phyloP scores from a whole-genome alignment of 106 monocot species.

The Dioscorea dumetorum region DNA sequence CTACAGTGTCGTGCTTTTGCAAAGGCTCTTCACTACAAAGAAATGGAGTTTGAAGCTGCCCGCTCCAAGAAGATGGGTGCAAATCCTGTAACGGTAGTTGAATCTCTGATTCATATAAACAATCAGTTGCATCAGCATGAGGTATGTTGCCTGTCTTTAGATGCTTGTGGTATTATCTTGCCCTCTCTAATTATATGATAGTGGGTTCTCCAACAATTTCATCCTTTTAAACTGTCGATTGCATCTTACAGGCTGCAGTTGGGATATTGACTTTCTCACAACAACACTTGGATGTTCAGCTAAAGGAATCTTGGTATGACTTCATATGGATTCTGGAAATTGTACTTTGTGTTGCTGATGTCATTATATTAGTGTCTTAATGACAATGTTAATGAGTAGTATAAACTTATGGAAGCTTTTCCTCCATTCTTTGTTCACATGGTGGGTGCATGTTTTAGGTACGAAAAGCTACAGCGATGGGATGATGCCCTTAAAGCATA shows the following conservation, averaged over 20 bases:
- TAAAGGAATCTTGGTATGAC: conserved; percentile 94
- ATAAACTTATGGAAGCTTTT: background rate
- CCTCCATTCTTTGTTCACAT: background rate
- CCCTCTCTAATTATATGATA: background rate
- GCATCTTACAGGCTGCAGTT: conserved; percentile 68
- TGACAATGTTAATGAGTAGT: no score
- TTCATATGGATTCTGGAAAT: background rate
- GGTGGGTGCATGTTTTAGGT: conserved; percentile 39
- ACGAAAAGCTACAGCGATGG: conserved; percentile 98
- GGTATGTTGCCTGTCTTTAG: conserved; percentile 27
- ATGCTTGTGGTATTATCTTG: background rate
- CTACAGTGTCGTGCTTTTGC: conserved; percentile 94
- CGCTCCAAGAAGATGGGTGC: conserved; percentile 91
- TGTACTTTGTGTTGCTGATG: background rate
- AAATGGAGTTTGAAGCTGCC: conserved; percentile 99
- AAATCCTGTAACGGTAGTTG: conserved; percentile 94
- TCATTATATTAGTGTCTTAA: no score
- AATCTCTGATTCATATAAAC: conserved; percentile 98
- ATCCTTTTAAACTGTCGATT: background rate
- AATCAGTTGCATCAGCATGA: conserved; percentile 99
- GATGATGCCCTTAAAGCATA: conserved; percentile 98
- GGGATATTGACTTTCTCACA: conserved; percentile 97
- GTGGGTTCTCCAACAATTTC: background rate
- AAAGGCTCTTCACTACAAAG: conserved; percentile 98
- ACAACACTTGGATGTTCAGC: conserved; percentile 86